phyloP scores from a whole-genome alignment of 805 yeast species.

The Wickerhamiella australiensis region DNA sequence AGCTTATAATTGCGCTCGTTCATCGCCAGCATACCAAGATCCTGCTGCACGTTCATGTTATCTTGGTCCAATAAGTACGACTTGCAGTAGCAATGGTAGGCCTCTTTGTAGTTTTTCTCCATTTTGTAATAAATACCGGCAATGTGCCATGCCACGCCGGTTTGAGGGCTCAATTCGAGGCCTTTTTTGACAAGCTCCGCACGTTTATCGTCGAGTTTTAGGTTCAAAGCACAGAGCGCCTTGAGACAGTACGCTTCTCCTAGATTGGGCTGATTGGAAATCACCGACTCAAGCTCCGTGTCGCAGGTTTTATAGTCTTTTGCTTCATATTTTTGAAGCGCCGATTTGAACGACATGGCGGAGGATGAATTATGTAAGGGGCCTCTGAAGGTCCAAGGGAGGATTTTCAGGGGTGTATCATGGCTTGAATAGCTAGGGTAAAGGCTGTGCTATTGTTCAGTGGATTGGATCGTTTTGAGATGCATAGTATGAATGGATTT shows the following conservation, averaged over 20 bases:
- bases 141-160: slow-evolving; percentile 71
- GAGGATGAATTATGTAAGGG: background rate
- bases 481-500: too few species aligned
- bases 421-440: too few species aligned
- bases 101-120: slow-evolving; percentile 55
- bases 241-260: slow-evolving; percentile 77
- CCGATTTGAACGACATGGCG: slow-evolving; percentile 46
- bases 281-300: slow-evolving; percentile 57
- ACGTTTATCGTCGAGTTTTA: slow-evolving; percentile 53
- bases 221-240: slow-evolving; percentile 52
- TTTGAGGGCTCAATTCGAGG: slow-evolving; percentile 41
- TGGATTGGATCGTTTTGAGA: too few species aligned
- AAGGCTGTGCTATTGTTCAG: too few species aligned
- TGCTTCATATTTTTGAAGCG: slow-evolving; percentile 67
- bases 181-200: slow-evolving; percentile 51
- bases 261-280: slow-evolving; percentile 64
- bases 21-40: slow-evolving; percentile 64
- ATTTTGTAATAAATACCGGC: slow-evolving; percentile 72
- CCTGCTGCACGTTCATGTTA: slow-evolving; percentile 70
- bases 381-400: too few species aligned
- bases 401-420: too few species aligned
- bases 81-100: slow-evolving; percentile 63
- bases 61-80: slow-evolving; percentile 68
- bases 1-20: slow-evolving; percentile 65
- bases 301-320: slow-evolving; percentile 82